Evolutionary conservation across 768 basidiomycete genomes (phyloP).

Genomic region (Mycena vitilis): DNA sequence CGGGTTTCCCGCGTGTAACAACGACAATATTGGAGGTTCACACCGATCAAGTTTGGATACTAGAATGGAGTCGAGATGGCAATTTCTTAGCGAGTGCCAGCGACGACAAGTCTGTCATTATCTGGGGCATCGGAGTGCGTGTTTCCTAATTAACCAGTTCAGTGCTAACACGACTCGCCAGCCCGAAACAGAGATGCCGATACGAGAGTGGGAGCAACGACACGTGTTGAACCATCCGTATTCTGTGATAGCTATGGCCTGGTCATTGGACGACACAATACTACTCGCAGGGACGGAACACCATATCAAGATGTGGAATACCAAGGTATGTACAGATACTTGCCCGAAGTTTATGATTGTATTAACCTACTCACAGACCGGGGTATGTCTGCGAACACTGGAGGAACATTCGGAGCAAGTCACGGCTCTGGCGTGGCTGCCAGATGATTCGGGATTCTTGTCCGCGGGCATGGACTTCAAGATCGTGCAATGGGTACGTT

Average conservation of each 20-base stretch:
- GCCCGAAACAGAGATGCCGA: slow-evolving; percentile 59
- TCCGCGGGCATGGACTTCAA: slow-evolving; percentile 89
- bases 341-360: too few relatives aligned
- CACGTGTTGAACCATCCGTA: slow-evolving; percentile 80
- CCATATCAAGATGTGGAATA: slow-evolving; percentile 89
- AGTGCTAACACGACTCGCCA: slow-evolving; percentile 42
- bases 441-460: slow-evolving; percentile 90
- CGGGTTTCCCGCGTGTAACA: slow-evolving; percentile 86
- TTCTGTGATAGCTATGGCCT: slow-evolving; percentile 84
- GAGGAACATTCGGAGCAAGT: slow-evolving; percentile 85
- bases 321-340: slow-evolving; percentile 66
- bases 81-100: slow-evolving; percentile 86
- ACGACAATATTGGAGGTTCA: slow-evolving; percentile 90
- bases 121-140: slow-evolving; percentile 86
- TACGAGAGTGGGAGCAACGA: slow-evolving; percentile 70
- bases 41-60: slow-evolving; percentile 93
- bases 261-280: slow-evolving; percentile 91
- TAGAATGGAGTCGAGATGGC: slow-evolving; percentile 96
- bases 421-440: slow-evolving; percentile 88
- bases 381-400: slow-evolving; percentile 73
- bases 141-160: slow-evolving; percentile 44
- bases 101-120: slow-evolving; percentile 87
- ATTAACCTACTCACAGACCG: slow-evolving; percentile 63
- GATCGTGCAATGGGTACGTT: slow-evolving; percentile 84
- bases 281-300: slow-evolving; percentile 88